Percentiles rank a stretch among this genome's conserved stretches.
phyloP scores from a whole-genome alignment of 768 basidiomycete genomes.

The Pleurotus djamor region DNA sequence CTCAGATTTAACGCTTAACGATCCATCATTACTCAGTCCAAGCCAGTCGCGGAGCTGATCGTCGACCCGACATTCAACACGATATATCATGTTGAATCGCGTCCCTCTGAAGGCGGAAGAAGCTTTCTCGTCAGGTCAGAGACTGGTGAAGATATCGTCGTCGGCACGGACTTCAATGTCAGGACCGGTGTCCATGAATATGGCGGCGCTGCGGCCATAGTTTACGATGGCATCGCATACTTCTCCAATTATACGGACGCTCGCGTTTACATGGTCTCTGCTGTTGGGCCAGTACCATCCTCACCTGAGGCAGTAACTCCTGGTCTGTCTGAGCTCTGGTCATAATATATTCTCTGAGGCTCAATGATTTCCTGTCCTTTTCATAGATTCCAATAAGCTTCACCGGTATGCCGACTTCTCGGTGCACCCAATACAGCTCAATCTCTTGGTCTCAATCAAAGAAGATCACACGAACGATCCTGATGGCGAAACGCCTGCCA shows the following conservation, averaged over 20 bases:
- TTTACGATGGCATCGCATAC: conserved; percentile 46
- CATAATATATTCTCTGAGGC: neutral
- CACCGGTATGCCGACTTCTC: conserved; percentile 54
- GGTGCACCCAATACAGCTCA: conserved; percentile 41
- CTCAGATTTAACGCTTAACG: conserved; percentile 14
- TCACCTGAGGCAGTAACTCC: conserved; percentile 48
- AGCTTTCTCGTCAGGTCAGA: conserved; percentile 45
- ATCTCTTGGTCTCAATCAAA: conserved; percentile 48
- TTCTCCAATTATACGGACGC: conserved; percentile 58
- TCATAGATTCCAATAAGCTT: conserved; percentile 29
- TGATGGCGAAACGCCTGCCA: conserved; percentile 21
- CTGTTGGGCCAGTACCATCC: conserved; percentile 8
- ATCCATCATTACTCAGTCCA: conserved; percentile 9
- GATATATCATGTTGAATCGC: conserved; percentile 12
- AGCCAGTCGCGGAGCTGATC: conserved; percentile 10
- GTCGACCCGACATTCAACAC: conserved; percentile 6
- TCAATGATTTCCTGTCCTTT: neutral
- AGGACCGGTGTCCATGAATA: conserved; percentile 67
- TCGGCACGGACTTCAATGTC: conserved; percentile 52
- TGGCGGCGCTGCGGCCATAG: conserved; percentile 64
- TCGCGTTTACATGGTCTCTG: conserved; percentile 47
- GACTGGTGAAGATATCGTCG: conserved; percentile 38
- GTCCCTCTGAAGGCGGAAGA: conserved; percentile 12
- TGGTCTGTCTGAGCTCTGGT: conserved; percentile 28
- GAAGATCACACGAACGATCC: conserved; percentile 58